phyloP scores from a whole-genome alignment of 345 rosid species.

The Populus pruinosa region DNA sequence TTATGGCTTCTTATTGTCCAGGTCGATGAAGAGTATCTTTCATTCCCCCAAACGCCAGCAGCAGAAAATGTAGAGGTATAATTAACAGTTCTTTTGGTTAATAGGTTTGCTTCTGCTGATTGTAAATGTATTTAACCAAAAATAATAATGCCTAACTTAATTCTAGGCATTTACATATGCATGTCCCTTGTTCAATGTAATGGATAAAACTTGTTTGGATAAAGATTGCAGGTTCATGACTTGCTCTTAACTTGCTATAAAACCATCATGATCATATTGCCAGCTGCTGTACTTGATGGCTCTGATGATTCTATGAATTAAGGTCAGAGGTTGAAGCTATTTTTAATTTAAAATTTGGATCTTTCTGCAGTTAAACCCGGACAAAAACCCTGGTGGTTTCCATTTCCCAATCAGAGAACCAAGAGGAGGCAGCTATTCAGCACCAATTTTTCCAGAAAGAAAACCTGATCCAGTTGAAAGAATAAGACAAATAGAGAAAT shows the following conservation, averaged over 20 bases:
- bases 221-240: background rate
- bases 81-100: conserved; percentile 1
- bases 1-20: conserved; percentile 26
- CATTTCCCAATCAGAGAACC: conserved; percentile 40
- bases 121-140: background rate
- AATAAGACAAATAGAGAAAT: conserved; percentile 47
- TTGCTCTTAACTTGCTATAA: background rate
- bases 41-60: conserved; percentile 43
- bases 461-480: conserved; percentile 60
- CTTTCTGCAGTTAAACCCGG: conserved; percentile 44
- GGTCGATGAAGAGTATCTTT: conserved; percentile 59
- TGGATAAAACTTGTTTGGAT: background rate
- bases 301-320: background rate
- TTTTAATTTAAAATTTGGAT: conserved; percentile 1
- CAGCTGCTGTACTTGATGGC: background rate
- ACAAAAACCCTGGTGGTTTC: conserved; percentile 47
- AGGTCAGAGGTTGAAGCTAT: background rate
- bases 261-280: background rate
- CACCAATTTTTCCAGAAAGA: conserved; percentile 76
- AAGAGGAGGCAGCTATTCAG: conserved; percentile 68
- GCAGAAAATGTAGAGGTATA: conserved; percentile 53
- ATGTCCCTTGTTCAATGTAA: background rate
- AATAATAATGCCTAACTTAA: background rate
- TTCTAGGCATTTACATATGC: background rate
- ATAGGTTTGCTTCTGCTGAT: background rate